Base-by-base conservation (phyloP, 176 grass and related monocot genomes). In the Hsuehochloa calcarea region DNA sequence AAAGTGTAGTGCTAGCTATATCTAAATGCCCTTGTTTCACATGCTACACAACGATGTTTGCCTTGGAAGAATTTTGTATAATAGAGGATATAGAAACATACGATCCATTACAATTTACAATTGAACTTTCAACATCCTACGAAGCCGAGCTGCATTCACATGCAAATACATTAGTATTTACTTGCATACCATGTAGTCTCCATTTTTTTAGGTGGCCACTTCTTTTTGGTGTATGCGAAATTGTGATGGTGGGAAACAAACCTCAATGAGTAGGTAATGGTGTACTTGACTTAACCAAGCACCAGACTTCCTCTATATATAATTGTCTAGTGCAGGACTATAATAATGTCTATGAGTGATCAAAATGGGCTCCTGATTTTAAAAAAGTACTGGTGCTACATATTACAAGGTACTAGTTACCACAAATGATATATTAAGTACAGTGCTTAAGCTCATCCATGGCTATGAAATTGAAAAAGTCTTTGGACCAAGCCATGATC, bases 31-130 rank as follows among this genome's bases (percentile, higher is more conserved):
- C 37, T 54, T 78, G 14, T 69, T 76, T 65, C 74, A 72, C 74
- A 43, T 84, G 81, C 45, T 79, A 46, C 74, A 15, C 27, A 72
- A 66, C 19, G 38, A 54, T 46, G 80, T 71, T 71, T 65, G 38
- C 75, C 87, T 66, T 44, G 20, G 1, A 55, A n/a, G 5, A 8
- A 31, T 76, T 60, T 14, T 43, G 16, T 74, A 37, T 6, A 5
- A 50, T 61, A 6, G 16, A 13, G 22, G 3, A 14, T 78, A 43
- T 35, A 17, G 16, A 26, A 61, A 4, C 19, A 77, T 74, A 37
- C 13, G 29, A 37, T 1, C 31, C 72, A 54, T 50, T 20, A 51
- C 34, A 65, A 66, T 80, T 20, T 37, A 38, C 20, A 80, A 54
- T 39, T 49, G 6, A 80, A 80, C 31, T 37, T 67, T 68, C 23